These are phyloP conservation scores for Cinchona pubescens DNA, from an alignment of 257 asterid genomes.

Conservation along the genomic window DNA sequence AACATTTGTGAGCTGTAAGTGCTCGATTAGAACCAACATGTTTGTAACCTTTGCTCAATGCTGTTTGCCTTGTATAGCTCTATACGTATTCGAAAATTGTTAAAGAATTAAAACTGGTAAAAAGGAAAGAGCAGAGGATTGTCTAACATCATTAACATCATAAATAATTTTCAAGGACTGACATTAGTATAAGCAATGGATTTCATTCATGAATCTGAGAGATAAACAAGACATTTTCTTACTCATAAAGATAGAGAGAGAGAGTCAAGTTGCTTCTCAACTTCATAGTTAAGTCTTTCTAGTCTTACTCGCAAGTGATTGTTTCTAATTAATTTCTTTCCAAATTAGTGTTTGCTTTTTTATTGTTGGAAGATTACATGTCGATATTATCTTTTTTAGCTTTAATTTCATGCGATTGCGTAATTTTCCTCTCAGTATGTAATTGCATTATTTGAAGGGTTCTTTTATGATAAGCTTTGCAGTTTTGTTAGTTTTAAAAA, in stretches of 20 bases:
- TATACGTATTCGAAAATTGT: too few species aligned
- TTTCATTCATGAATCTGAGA: slow-evolving; percentile 18
- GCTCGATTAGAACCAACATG: slow-evolving; percentile 22
- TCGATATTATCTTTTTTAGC: too few species aligned
- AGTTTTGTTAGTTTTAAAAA: too few species aligned
- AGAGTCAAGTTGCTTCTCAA: background rate
- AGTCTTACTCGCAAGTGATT: background rate
- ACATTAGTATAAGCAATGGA: background rate
- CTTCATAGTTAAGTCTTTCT: background rate
- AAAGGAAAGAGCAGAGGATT: slow-evolving; percentile 23
- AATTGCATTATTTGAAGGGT: too few species aligned
- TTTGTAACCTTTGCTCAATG: slow-evolving; percentile 7
- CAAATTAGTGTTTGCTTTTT: background rate
- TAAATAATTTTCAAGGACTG: background rate
- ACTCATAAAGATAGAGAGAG: background rate
- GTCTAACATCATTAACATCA: slow-evolving; percentile 11
- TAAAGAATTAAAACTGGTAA: background rate
- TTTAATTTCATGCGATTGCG: too few species aligned
- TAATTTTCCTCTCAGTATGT: too few species aligned
- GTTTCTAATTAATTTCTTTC: background rate
- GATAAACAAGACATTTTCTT: too few species aligned
- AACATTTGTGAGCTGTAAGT: slow-evolving; percentile 32
- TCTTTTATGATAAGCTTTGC: too few species aligned
- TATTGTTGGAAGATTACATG: background rate
- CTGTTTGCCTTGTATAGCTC: slow-evolving; percentile 16